phyloP scores from a whole-genome alignment of 139 green algal genomes.

The Auxenochlorella protothecoides region DNA sequence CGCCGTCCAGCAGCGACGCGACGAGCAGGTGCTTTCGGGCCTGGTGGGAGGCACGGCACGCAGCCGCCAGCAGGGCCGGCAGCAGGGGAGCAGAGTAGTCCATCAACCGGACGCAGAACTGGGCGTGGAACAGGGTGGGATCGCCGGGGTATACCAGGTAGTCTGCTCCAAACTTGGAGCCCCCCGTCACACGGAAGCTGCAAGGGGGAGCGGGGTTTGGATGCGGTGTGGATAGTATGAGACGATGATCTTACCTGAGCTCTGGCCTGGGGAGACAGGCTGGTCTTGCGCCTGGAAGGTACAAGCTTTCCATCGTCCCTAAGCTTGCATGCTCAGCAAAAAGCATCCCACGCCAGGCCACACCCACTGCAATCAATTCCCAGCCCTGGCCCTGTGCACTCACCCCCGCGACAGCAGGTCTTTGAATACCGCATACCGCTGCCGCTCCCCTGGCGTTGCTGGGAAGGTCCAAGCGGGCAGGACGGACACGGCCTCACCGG shows the following conservation, averaged over 20 bases:
- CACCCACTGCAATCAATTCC: too few relatives aligned
- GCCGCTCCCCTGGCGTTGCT: constrained; percentile 13
- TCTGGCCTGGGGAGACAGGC: too few relatives aligned
- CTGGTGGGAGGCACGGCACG: constrained; percentile 39
- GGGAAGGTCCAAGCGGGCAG: constrained; percentile 27
- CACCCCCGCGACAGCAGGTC: constrained; percentile 22
- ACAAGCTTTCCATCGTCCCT: too few relatives aligned
- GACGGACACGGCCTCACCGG: too few relatives aligned
- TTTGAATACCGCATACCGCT: constrained; percentile 21
- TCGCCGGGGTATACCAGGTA: constrained; percentile 66
- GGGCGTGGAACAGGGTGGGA: constrained; percentile 61
- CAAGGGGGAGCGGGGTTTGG: background rate
- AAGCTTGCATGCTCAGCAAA: too few relatives aligned
- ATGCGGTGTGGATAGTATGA: too few relatives aligned
- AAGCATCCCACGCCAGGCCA: too few relatives aligned
- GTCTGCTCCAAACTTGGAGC: constrained; percentile 72
- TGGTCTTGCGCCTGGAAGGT: too few relatives aligned
- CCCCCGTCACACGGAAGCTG: constrained; percentile 49
- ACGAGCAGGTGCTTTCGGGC: constrained; percentile 65
- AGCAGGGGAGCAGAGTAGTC: constrained; percentile 13
- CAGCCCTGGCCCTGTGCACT: background rate
- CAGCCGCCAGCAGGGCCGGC: constrained; percentile 31
- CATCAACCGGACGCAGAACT: constrained; percentile 50
- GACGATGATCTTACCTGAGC: too few relatives aligned
- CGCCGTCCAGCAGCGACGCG: constrained; percentile 26